These are phyloP conservation scores for Eucalyptus decipiens DNA, from an alignment of 345 rosid species.

Conservation along the genomic window DNA sequence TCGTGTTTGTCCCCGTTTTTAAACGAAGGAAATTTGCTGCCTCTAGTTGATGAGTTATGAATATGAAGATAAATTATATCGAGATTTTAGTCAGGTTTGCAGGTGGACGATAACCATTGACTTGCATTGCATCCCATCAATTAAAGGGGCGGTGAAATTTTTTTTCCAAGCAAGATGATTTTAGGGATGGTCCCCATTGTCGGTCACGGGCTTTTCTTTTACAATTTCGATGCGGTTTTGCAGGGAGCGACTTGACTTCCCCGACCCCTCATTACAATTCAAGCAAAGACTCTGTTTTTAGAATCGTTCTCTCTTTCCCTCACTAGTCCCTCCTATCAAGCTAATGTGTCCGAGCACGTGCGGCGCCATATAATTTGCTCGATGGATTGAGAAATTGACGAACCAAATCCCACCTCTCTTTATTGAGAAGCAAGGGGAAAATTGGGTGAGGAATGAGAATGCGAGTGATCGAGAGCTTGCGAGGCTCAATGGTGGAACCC, in stretches of 20 bases:
- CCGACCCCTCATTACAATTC: not conserved
- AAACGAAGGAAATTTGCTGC: not conserved
- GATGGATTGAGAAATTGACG: not conserved
- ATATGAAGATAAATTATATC: not conserved
- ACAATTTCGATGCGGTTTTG: not conserved
- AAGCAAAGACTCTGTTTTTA: not conserved
- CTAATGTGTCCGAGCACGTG: not conserved
- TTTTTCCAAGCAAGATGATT: not conserved
- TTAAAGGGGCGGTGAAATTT: not conserved
- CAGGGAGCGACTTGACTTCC: not conserved
- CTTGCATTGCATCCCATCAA: not conserved
- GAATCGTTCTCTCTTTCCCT: not conserved
- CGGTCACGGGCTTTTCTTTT: not conserved
- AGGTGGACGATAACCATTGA: not conserved
- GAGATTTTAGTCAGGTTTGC: not conserved
- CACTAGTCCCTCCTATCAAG: not conserved
- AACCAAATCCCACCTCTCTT: not conserved
- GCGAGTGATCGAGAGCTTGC: not conserved
- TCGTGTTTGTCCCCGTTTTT: not conserved
- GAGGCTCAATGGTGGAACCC: not conserved
- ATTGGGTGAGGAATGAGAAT: not conserved
- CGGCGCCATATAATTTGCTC: not conserved
- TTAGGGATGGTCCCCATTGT: not conserved
- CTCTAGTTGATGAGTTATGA: not conserved
- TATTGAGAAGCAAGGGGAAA: not conserved